Evolutionary conservation across 305 asterid species (phyloP).

Genomic region (Withania somnifera): DNA sequence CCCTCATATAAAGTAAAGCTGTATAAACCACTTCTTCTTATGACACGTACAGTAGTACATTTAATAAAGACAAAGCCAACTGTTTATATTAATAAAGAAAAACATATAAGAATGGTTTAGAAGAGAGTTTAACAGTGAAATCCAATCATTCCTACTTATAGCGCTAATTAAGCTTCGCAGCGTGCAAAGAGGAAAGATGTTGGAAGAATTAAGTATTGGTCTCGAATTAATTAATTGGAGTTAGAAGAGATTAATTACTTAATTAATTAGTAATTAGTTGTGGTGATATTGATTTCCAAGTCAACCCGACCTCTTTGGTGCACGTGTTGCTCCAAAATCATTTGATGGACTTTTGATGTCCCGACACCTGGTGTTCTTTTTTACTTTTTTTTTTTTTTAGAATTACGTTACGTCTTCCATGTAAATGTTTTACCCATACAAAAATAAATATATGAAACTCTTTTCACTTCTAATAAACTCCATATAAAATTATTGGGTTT

Average conservation of each 20-base stretch:
- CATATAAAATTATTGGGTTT: no score
- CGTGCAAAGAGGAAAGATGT: background rate
- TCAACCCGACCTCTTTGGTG: slow-evolving; percentile 18
- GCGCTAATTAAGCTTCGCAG: background rate
- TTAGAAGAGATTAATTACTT: background rate
- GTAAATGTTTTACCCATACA: background rate
- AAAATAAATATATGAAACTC: background rate
- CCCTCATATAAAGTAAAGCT: background rate
- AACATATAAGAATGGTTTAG: background rate
- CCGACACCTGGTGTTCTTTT: slow-evolving; percentile 10
- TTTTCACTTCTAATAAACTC: no score
- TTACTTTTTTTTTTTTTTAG: background rate
- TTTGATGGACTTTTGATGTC: slow-evolving; percentile 1
- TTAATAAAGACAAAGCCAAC: background rate
- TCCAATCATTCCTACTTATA: slow-evolving; percentile 1
- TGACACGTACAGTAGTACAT: background rate
- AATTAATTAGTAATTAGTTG: background rate
- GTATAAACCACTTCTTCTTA: background rate
- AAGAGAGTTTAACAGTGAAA: background rate
- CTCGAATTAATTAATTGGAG: background rate
- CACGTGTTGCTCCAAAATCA: slow-evolving; percentile 25
- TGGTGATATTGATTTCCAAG: slow-evolving; percentile 1
- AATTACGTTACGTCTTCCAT: background rate
- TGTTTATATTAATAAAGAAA: background rate
- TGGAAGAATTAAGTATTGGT: background rate